phyloP scores from a whole-genome alignment of 495 filamentous ascomycete species.

The Penicillium soppii region DNA sequence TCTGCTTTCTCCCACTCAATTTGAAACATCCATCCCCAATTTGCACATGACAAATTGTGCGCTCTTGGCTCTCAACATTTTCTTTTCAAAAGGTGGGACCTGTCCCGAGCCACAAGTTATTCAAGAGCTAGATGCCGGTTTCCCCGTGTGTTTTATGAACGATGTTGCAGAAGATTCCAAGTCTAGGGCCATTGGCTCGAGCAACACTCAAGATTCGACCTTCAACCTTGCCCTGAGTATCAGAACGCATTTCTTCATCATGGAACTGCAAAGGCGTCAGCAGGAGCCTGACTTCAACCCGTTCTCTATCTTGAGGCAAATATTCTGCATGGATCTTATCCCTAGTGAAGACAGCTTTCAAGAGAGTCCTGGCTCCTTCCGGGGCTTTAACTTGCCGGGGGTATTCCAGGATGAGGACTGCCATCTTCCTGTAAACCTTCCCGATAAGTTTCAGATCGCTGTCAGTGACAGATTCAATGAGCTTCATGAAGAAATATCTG shows the following conservation, averaged over 20 bases:
- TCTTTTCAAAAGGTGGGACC: slow-evolving; percentile 21
- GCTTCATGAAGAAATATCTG: slow-evolving; percentile 22
- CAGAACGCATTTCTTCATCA: slow-evolving; percentile 38
- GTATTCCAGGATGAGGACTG: slow-evolving; percentile 29
- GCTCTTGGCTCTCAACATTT: slow-evolving; percentile 31
- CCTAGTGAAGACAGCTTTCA: slow-evolving; percentile 15
- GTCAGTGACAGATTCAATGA: slow-evolving; percentile 36
- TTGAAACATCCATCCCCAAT: slow-evolving; percentile 25
- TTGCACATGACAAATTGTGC: slow-evolving; percentile 43
- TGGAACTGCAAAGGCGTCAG: slow-evolving; percentile 29
- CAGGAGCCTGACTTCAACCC: slow-evolving; percentile 28
- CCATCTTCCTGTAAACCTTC: slow-evolving; percentile 35
- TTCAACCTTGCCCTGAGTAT: slow-evolving; percentile 42
- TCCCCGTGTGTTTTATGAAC: slow-evolving; percentile 36
- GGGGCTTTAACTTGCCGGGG: slow-evolving; percentile 31
- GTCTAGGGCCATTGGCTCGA: slow-evolving; percentile 21
- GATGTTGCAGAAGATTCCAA: slow-evolving; percentile 9
- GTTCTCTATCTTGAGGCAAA: slow-evolving; percentile 17
- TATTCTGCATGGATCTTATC: slow-evolving; percentile 27
- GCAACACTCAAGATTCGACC: slow-evolving; percentile 25
- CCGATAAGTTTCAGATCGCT: slow-evolving; percentile 24
- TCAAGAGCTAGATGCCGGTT: slow-evolving; percentile 27
- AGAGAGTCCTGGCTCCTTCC: slow-evolving; percentile 19
- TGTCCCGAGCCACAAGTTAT: slow-evolving; percentile 22
- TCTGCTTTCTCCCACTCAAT: slow-evolving; percentile 20